Evolutionary conservation across 83 land plant species (phyloP), one percentile per base, ranked within the genome.

Genomic region (Picea abies): DNA sequence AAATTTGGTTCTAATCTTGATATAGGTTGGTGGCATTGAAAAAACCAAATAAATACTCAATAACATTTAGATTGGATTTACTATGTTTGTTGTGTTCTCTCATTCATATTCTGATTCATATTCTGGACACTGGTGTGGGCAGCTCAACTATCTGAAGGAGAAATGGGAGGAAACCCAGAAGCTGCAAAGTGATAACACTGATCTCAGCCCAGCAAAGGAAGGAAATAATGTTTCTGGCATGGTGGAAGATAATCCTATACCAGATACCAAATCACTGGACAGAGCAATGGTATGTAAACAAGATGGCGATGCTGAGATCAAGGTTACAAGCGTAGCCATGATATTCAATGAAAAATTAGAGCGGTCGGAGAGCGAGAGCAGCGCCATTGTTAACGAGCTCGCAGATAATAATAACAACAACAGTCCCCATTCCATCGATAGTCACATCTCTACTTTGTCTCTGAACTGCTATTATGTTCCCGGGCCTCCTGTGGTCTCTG

Each of bases 321-420:
- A 16, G 22, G 23, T 41, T 20, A n/a, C 1, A 4, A 44, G 47
- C 47, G 25, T 22, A n/a, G 20, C 47, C 23, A 41, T 44, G 22
- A 14, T 73, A 41, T 44, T 73, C 58, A 73, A 73, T 23, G 77
- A 73, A 73, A 73, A 39, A 44, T 16, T 73, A 22, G 77, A 73
- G 56, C 58, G 58, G 47, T 73, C 77, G 0, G 77, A 73, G 77
- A 73, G 77, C 39, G 77, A 73, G n/a, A 73, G 77, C 77, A 73
- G 77, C n/a, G 77, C 26, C 52, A 73, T 73, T n/a, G 56, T 73
- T 7, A 73, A 73, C 56, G 77, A 73, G 23, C 37, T n/a, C 10
- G 77, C 14, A 41, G 77, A 52, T 12, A 44, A 52, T 44, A 37
- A 39, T 19, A 19, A 39, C 58, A 73, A 73, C 4, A 73, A n/a